Base-by-base conservation (phyloP, 345 rosid genomes). In the Clarkia xantiana region DNA sequence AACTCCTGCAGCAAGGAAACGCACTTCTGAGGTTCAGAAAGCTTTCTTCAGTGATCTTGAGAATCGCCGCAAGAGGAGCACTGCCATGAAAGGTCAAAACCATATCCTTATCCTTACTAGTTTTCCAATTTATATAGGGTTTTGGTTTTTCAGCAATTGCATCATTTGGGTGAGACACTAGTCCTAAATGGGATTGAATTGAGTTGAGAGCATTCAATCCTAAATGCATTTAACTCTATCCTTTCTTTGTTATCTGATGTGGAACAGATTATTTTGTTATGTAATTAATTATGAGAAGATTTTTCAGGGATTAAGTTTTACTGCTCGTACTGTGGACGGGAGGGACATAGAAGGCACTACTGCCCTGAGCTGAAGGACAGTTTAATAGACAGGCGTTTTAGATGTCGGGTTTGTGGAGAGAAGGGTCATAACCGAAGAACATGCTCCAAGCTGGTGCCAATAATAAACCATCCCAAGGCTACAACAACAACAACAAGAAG, bases 351-450 rank as follows among this genome's bases (percentile, higher is more conserved):
- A 59, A 72, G 72, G 50, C 69, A 75, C 70, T 89, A 89, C 67
- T 89, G 95, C 62, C 95, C 97, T 6, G 86, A 82, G 54, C 67
- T 78, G 16, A 75, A 62, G 49, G 66, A 70, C 51, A 58, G 67
- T 52, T 43, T 41, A 3, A 49, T 40, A 3, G 84, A 78, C 36
- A 60, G 72, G 62, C 76, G 70, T 59, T 82, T 72, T 64, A 65
- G 69, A 53, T 89, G 97, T 54, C 61, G 79, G 19, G 54, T 71
- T 49, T 89, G 97, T 40, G 82, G 95, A 19, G 74, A 59, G 47
- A 80, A 64, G 67, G 95, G 95, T 46, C 97, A 89, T 64, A 89
- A 89, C 78, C 65, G 71, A 71, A 76, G 86, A 74, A 82, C 97
- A 36, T 89, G 94, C 57, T 76, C 64, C 0, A 64, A 64, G 61